Conservation (phyloP, 352 stramenopile species). For the Plasmopara muralis region DNA sequence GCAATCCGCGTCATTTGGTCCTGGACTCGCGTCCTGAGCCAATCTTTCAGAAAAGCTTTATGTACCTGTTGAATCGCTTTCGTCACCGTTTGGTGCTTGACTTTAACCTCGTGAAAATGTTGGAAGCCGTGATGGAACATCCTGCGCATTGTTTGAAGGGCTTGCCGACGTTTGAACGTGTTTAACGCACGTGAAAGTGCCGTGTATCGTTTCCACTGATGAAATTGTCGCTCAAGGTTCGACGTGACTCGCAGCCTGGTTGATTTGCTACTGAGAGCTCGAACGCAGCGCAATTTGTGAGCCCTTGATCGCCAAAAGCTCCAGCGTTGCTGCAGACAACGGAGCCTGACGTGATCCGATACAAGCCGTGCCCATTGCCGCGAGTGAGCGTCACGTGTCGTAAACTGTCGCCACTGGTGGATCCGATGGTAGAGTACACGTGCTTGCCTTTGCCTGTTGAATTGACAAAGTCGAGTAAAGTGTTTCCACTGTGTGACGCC, state of each 20-base stretch:
- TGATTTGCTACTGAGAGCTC: conserved; percentile 9
- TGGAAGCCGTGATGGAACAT: conserved; percentile 22
- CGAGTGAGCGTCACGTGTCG: not conserved
- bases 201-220: conserved; percentile 17
- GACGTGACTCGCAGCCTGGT: conserved; percentile 4
- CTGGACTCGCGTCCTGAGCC: conserved; percentile 18
- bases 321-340: conserved; percentile 4
- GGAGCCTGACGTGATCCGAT: not conserved
- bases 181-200: conserved; percentile 10
- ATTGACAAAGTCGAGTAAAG: conserved; percentile 3
- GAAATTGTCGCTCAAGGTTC: conserved; percentile 11
- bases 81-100: conserved; percentile 11
- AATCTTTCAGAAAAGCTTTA: conserved; percentile 21
- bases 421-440: conserved; percentile 5
- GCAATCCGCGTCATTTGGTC: conserved; percentile 16
- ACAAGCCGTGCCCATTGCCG: conserved; percentile 2
- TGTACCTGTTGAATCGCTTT: conserved; percentile 18
- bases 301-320: conserved; percentile 11
- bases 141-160: conserved; percentile 3
- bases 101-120: conserved; percentile 9
- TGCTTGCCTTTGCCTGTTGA: conserved; percentile 6
- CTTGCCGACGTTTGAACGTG: not conserved
- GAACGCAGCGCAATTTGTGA: conserved; percentile 4
- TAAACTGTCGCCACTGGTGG: conserved; percentile 10
- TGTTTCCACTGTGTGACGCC: conserved; percentile 22